phyloP scores from a whole-genome alignment of 2,329 filamentous ascomycete species.

The Tolypocladium amazonense region DNA sequence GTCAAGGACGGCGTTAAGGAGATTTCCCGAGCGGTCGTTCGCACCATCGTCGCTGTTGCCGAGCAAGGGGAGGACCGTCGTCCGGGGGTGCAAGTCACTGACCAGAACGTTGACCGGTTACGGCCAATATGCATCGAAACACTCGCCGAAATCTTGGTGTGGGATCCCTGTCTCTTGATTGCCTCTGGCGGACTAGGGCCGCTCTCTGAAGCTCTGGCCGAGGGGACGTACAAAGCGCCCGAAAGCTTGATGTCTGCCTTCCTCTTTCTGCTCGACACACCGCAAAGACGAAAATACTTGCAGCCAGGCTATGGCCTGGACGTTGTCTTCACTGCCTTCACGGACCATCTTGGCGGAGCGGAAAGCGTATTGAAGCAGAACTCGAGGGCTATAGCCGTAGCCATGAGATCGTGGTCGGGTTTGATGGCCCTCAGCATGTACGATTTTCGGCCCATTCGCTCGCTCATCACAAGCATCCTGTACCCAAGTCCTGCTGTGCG shows the following conservation, averaged over 20 bases:
- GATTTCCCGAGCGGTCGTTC: conserved; percentile 74
- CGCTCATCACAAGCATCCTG: conserved; percentile 57
- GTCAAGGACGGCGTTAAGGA: conserved; percentile 87
- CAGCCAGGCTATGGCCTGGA: conserved; percentile 83
- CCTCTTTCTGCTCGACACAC: conserved; percentile 78
- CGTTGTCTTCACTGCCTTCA: conserved; percentile 83
- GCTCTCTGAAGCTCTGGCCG: conserved; percentile 82
- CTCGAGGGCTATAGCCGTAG: conserved; percentile 80
- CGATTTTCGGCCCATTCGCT: conserved; percentile 73
- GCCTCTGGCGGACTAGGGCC: conserved; percentile 76
- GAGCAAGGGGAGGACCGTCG: conserved; percentile 81
- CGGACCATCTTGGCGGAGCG: conserved; percentile 59
- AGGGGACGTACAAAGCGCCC: conserved; percentile 85
- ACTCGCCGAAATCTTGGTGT: conserved; percentile 79
- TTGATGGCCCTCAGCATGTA: conserved; percentile 83
- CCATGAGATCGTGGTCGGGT: conserved; percentile 89
- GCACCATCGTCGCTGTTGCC: conserved; percentile 83
- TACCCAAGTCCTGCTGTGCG: conserved; percentile 44
- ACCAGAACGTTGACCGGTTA: conserved; percentile 74
- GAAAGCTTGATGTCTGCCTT: conserved; percentile 84
- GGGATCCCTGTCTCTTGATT: conserved; percentile 71
- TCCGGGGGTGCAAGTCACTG: conserved; percentile 54
- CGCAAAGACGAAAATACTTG: conserved; percentile 70
- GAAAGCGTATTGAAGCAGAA: conserved; percentile 67
- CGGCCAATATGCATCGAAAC: conserved; percentile 89